Evolutionary conservation across 2,329 filamentous ascomycete species (phyloP), one percentile per base, ranked within the genome.

Genomic region (Fusarium albosuccineum): DNA sequence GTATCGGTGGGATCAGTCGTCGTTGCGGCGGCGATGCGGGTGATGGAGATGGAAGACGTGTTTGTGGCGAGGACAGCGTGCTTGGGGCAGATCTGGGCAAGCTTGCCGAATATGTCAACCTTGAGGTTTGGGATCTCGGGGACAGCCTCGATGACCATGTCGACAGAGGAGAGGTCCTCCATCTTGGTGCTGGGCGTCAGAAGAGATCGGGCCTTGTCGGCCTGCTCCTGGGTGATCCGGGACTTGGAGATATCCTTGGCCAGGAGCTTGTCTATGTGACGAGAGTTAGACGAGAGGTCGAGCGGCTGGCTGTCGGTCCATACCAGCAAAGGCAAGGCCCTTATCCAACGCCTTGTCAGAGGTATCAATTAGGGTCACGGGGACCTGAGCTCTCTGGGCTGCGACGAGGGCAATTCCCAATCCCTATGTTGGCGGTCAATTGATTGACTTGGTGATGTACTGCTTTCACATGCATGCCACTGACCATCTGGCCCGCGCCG

Each of bases 11-110:
- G 91, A 75, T 97, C 89, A 57, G 85, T 84, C 27, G 89, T 91
- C 1, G 95, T 95, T 9, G 94, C 89, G 4, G 96, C 94, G 17
- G 96, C 96, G 74, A 99, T 97, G 76, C 91, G 92, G 42, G 96
- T 99, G 78, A 99, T 97, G 63, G 93, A 95, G 77, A 99, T 99
- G 64, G 94, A 97, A n/a, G 94, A 97, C 7, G 96, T 99, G 83
- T 99, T 99, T 66, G 96, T 99, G 6, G 96, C 95, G 36, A 99
- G 87, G 73, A 99, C 92, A 61, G 96, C 89, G 76, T 98, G 93
- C 53, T 90, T 83, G 10, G 93, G 90, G 70, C 92, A 94, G 70
- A 97, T 89, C 73, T 92, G 82, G 7, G 94, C 94, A 10, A 99
- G 86, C 74, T 91, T 86, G 68, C 88, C 83, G 82, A 99, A 99